Percentiles rank a stretch among this genome's conserved stretches.
These are phyloP conservation scores for Chlorella variabilis DNA, from an alignment of 163 green algal species.

Conservation along the genomic window DNA sequence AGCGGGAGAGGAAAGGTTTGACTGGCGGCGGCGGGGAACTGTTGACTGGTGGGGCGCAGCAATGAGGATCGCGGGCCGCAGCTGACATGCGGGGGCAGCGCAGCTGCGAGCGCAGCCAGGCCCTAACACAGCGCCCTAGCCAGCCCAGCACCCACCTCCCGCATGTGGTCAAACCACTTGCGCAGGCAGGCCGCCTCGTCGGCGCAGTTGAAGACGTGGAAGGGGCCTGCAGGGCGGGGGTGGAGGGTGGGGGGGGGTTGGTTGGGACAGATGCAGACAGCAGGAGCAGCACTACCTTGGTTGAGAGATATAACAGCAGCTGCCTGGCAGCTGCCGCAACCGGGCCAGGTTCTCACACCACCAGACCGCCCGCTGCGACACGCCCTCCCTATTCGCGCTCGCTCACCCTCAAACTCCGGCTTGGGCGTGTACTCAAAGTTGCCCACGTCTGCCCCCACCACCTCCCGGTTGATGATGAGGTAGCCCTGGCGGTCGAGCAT, in stretches of 20 bases:
- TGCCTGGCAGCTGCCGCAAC: no score
- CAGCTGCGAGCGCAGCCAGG: neutral
- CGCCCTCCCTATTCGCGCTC: no score
- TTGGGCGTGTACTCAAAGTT: slow-evolving; percentile 99
- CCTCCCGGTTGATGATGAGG: slow-evolving; percentile 96
- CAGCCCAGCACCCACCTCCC: slow-evolving; percentile 53
- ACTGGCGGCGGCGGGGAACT: no score
- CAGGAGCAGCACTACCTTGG: neutral
- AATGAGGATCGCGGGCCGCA: no score
- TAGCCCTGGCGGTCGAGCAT: slow-evolving; percentile 97
- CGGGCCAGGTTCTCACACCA: no score
- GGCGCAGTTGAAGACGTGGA: slow-evolving; percentile 92
- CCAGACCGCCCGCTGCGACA: no score
- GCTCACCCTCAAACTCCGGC: slow-evolving; percentile 87
- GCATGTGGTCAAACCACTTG: slow-evolving; percentile 97
- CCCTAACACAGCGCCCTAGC: no score
- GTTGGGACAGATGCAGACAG: neutral
- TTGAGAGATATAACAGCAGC: no score
- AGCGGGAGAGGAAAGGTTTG: neutral
- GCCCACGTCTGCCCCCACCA: slow-evolving; percentile 89
- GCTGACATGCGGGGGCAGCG: no score
- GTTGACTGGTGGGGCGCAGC: no score
- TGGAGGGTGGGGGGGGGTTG: neutral
- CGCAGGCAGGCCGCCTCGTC: slow-evolving; percentile 83
- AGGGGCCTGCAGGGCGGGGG: slow-evolving; percentile 69